A percentile compares a stretch with the other conserved stretches of the same genome.
Evolutionary conservation across 208 protist species (phyloP).

Genomic region (Sergeia podlipaevii): DNA sequence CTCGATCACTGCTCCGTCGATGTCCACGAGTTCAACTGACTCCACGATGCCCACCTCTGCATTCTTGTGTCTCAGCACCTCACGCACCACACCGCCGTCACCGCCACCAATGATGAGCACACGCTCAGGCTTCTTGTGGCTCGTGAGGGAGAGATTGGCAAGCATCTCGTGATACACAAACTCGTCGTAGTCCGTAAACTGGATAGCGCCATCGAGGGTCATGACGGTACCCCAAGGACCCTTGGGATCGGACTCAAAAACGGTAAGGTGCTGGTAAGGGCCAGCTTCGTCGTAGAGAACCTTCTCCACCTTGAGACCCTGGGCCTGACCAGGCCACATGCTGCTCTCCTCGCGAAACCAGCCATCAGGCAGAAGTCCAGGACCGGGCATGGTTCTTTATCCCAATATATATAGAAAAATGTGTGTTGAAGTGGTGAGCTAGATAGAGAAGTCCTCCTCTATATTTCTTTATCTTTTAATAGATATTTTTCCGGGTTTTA

Average conservation of each 20-base stretch:
- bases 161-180: conserved; percentile 99
- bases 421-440: too few species aligned
- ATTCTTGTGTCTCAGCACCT: conserved; percentile 92
- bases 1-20: conserved; percentile 92
- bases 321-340: conserved; percentile 89
- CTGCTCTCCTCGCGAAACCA: conserved; percentile 90
- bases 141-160: conserved; percentile 91
- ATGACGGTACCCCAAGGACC: conserved; percentile 96
- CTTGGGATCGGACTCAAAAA: conserved; percentile 82
- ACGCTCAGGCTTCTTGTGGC: conserved; percentile 86
- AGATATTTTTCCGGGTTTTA: neutral
- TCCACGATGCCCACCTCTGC: conserved; percentile 62
- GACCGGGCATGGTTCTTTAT: conserved; percentile 60
- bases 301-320: conserved; percentile 85
- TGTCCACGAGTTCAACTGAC: conserved; percentile 95
- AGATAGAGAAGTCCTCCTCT: too few species aligned
- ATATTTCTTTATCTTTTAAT: conserved; percentile 7
- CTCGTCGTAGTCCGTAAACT: conserved; percentile 97
- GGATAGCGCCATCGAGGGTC: conserved; percentile 96
- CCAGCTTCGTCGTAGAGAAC: conserved; percentile 80
- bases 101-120: conserved; percentile 98
- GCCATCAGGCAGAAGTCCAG: conserved; percentile 70
- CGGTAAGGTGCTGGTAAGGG: conserved; percentile 84
- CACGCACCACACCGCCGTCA: conserved; percentile 96
- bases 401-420: too few species aligned